Conservation (phyloP, 192 early-diverging fungal genomes). For the Helicostylum pulchrum region DNA sequence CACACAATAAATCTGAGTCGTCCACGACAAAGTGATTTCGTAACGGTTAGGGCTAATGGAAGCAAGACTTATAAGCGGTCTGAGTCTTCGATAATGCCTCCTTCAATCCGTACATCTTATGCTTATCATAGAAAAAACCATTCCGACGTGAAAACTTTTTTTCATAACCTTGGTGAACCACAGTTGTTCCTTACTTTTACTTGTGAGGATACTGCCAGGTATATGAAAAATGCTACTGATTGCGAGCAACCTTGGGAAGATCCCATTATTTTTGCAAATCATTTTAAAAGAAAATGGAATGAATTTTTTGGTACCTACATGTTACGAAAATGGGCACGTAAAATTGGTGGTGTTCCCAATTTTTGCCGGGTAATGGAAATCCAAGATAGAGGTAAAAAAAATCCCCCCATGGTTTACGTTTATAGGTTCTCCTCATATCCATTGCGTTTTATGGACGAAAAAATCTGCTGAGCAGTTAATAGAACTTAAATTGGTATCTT, state of each 20-base stretch:
- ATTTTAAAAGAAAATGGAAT: neutral
- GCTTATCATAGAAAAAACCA: neutral
- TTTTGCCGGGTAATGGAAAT: neutral
- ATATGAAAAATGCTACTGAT: neutral
- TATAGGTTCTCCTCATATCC: neutral
- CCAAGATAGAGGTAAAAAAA: neutral
- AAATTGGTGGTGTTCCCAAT: neutral
- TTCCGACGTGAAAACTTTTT: neutral
- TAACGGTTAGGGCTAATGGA: no score
- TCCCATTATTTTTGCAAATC: neutral
- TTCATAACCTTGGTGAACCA: neutral
- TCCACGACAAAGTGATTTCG: no score
- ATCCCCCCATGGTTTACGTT: no score
- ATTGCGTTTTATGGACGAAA: neutral
- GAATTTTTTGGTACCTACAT: neutral
- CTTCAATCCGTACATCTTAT: neutral
- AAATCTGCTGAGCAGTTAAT: no score
- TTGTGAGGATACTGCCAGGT: neutral
- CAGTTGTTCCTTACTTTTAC: conserved; percentile 1
- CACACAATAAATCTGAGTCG: neutral
- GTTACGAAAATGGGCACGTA: neutral
- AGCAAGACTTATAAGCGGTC: no score
- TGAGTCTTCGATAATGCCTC: neutral
- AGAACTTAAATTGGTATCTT: no score
- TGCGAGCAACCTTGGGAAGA: neutral